Evolutionary conservation across 768 basidiomycete genomes (phyloP).

Genomic region (Amanita pseudoporphyria): DNA sequence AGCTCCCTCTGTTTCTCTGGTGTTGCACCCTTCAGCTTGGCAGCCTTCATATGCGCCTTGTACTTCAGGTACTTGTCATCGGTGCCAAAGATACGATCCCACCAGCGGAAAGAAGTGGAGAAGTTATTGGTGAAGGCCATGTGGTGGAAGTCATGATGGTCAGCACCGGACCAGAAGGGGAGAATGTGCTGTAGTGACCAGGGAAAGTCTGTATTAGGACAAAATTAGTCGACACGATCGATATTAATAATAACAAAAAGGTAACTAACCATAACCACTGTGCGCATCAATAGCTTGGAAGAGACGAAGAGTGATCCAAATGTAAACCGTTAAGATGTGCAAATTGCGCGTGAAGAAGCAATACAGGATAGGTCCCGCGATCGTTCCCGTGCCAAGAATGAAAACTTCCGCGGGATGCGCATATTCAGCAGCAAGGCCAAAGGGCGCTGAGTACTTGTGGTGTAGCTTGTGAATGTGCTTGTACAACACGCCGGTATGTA

Average conservation of each 20-base stretch:
- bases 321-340: constrained; percentile 88
- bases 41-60: constrained; percentile 53
- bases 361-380: constrained; percentile 82
- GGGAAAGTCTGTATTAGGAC: constrained; percentile 71
- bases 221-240: not conserved
- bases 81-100: constrained; percentile 83
- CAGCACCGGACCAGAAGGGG: constrained; percentile 96
- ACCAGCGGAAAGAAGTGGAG: constrained; percentile 92
- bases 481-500: constrained; percentile 80
- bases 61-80: constrained; percentile 85
- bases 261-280: constrained; percentile 80
- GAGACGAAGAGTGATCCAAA: constrained; percentile 89
- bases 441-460: constrained; percentile 95
- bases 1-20: constrained; percentile 43
- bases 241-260: not conserved
- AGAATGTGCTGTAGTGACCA: constrained; percentile 91
- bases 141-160: constrained; percentile 98
- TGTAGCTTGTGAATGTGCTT: constrained; percentile 95
- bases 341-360: constrained; percentile 65
- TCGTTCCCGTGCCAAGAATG: constrained; percentile 88
- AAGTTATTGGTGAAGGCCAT: constrained; percentile 94
- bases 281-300: constrained; percentile 98
- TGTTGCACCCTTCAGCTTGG: constrained; percentile 49
- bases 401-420: constrained; percentile 96
- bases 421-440: constrained; percentile 96